phyloP scores from a whole-genome alignment of 2,329 filamentous ascomycete genomes.

The Fusarium abutilonis region DNA sequence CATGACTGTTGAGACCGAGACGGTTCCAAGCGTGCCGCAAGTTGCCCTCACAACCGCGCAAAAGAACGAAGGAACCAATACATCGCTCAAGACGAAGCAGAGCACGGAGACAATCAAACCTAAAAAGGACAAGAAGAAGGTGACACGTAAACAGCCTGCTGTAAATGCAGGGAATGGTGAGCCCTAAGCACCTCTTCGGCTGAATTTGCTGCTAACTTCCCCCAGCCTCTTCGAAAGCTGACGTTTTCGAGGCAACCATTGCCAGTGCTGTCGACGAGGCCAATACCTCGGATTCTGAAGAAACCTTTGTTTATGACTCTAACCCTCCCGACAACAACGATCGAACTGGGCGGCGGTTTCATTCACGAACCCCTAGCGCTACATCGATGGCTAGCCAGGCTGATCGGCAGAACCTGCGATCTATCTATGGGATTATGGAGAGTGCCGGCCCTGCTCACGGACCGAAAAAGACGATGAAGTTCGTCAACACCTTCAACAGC shows the following conservation, averaged over 20 bases:
- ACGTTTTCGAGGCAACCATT: conserved; percentile 97
- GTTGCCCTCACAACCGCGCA: conserved; percentile 74
- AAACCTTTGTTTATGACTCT: conserved; percentile 98
- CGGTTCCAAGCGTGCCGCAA: conserved; percentile 89
- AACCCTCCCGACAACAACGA: conserved; percentile 80
- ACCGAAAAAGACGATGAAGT: conserved; percentile 93
- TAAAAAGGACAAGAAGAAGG: conserved; percentile 90
- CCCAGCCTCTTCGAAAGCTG: conserved; percentile 75
- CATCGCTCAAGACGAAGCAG: conserved; percentile 83
- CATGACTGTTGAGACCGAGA: conserved; percentile 98
- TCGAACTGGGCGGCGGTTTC: conserved; percentile 74
- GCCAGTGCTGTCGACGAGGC: conserved; percentile 95
- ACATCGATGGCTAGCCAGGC: conserved; percentile 82
- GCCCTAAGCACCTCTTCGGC: conserved; percentile 33
- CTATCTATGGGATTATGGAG: conserved; percentile 75
- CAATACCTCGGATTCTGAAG: conserved; percentile 95
- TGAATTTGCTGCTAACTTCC: conserved; percentile 22
- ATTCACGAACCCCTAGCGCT: conserved; percentile 93
- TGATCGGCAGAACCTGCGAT: conserved; percentile 67
- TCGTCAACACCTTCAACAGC: conserved; percentile 80
- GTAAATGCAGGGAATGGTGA: conserved; percentile 77
- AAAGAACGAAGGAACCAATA: conserved; percentile 71
- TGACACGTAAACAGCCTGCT: conserved; percentile 75
- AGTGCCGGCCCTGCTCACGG: conserved; percentile 56
- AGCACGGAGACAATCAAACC: conserved; percentile 97